Conservation (phyloP, 1,284 basidiomycete species). For the Blastosporella zonata region DNA sequence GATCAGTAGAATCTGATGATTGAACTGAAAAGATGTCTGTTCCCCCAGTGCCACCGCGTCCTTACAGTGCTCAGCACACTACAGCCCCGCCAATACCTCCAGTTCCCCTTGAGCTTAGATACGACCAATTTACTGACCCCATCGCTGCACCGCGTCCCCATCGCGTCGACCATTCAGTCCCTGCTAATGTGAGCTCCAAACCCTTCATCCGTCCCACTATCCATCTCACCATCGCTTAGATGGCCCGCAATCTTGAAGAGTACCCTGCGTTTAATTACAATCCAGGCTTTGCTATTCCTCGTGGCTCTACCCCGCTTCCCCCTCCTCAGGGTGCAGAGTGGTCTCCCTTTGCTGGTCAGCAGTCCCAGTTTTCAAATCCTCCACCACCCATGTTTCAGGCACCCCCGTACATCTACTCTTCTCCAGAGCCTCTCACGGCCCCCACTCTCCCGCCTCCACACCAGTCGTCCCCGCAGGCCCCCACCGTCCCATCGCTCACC, state of each 20-base stretch:
- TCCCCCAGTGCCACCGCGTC: conserved; percentile 24
- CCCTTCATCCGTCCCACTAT: conserved; percentile 7
- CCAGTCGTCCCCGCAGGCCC: conserved; percentile 27
- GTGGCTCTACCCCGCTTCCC: conserved; percentile 21
- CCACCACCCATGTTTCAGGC: conserved; percentile 18
- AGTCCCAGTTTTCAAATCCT: conserved; percentile 9
- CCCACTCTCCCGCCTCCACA: conserved; percentile 7
- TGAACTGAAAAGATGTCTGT: conserved; percentile 14
- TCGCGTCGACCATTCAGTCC: conserved; percentile 56
- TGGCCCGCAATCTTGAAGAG: conserved; percentile 59
- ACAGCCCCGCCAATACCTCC: conserved; percentile 24
- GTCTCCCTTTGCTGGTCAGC: conserved; percentile 26
- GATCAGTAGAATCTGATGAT: conserved; percentile 5
- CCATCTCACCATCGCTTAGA: conserved; percentile 38
- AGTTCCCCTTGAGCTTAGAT: conserved; percentile 21
- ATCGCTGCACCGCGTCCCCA: conserved; percentile 69
- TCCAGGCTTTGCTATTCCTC: conserved; percentile 26
- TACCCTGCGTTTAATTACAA: conserved; percentile 30
- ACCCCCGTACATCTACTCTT: conserved; percentile 12
- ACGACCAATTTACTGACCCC: conserved; percentile 51
- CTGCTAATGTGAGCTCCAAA: conserved; percentile 52
- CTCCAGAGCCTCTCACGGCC: conserved; percentile 25
- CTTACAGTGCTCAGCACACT: conserved; percentile 17
- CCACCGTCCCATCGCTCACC: conserved; percentile 50
- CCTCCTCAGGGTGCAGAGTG: conserved; percentile 27